phyloP scores from a whole-genome alignment of 495 filamentous ascomycete species.

The Aspergillus saccharolyticus region DNA sequence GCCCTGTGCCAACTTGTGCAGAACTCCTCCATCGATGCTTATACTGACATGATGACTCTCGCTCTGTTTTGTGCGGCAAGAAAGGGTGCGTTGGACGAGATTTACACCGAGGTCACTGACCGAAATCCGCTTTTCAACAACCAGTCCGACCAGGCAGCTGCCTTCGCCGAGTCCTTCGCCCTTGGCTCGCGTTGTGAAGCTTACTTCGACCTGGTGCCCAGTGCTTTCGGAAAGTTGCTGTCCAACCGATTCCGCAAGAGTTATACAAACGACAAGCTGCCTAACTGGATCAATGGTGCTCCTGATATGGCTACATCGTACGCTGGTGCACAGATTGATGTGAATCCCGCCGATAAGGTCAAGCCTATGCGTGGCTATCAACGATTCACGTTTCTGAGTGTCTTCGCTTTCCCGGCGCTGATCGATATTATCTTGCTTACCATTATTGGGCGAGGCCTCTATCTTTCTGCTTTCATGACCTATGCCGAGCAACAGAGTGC shows the following conservation, averaged over 20 bases:
- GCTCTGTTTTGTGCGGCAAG: slow-evolving; percentile 52
- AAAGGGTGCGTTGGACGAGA: slow-evolving; percentile 54
- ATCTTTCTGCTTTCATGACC: slow-evolving; percentile 52
- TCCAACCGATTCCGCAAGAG: slow-evolving; percentile 47
- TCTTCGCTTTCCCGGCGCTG: slow-evolving; percentile 57
- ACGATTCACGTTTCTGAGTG: slow-evolving; percentile 53
- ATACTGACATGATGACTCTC: slow-evolving; percentile 48
- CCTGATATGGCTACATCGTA: slow-evolving; percentile 48
- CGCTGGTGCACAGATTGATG: slow-evolving; percentile 53
- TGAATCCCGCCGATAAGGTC: slow-evolving; percentile 44
- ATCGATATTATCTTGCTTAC: slow-evolving; percentile 56
- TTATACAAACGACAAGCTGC: slow-evolving; percentile 47
- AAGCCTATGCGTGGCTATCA: slow-evolving; percentile 45
- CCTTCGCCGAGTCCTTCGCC: slow-evolving; percentile 57
- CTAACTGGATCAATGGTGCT: slow-evolving; percentile 46
- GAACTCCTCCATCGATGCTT: slow-evolving; percentile 38
- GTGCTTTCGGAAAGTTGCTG: slow-evolving; percentile 51
- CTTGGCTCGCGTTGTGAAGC: slow-evolving; percentile 56
- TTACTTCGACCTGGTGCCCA: slow-evolving; percentile 54
- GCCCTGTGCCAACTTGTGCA: slow-evolving; percentile 34
- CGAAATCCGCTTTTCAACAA: slow-evolving; percentile 55
- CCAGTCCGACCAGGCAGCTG: slow-evolving; percentile 54
- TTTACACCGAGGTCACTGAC: slow-evolving; percentile 55
- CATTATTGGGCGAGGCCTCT: slow-evolving; percentile 52
- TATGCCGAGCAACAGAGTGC: slow-evolving; percentile 46